These are phyloP conservation scores for Trichophaea hybrida DNA, from an alignment of 2,329 filamentous ascomycete genomes.

Conservation along the genomic window DNA sequence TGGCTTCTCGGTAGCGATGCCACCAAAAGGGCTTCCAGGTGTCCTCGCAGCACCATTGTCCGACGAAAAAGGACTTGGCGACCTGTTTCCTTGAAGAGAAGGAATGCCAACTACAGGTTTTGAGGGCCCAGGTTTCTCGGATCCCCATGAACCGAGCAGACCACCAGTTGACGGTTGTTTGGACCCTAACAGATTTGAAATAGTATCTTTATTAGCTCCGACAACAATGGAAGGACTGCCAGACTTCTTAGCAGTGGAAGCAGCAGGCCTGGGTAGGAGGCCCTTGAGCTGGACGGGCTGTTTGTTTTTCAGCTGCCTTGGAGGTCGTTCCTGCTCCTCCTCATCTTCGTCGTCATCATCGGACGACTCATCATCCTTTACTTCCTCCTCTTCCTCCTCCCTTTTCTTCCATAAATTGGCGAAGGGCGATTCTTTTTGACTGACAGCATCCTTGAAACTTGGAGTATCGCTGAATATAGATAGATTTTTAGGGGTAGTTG, in stretches of 20 bases:
- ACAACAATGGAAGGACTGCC: too few relatives aligned
- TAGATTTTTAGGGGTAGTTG: background rate
- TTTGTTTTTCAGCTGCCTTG: too few relatives aligned
- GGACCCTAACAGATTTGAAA: constrained; percentile 3
- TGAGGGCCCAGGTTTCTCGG: background rate
- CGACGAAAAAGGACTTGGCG: background rate
- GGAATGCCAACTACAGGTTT: background rate
- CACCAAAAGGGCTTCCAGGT: background rate
- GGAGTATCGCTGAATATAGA: constrained; percentile 12
- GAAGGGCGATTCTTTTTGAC: background rate
- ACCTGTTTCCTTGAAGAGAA: background rate
- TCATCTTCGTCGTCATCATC: constrained; percentile 10
- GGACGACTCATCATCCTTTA: constrained; percentile 4
- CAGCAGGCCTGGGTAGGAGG: too few relatives aligned
- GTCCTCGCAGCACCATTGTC: background rate
- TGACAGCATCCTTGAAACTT: constrained; percentile 10
- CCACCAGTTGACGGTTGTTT: too few relatives aligned
- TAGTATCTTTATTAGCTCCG: too few relatives aligned
- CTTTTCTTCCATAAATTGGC: constrained; percentile 7
- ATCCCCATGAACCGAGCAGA: too few relatives aligned
- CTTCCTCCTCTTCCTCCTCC: background rate
- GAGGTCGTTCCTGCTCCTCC: constrained; percentile 6
- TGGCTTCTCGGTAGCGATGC: background rate
- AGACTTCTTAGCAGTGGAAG: too few relatives aligned
- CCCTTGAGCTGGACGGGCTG: too few relatives aligned